Percentiles rank a stretch among this genome's conserved stretches.
These are phyloP conservation scores for Penicillium paradoxum DNA, from an alignment of 495 filamentous ascomycete genomes.

Conservation along the genomic window DNA sequence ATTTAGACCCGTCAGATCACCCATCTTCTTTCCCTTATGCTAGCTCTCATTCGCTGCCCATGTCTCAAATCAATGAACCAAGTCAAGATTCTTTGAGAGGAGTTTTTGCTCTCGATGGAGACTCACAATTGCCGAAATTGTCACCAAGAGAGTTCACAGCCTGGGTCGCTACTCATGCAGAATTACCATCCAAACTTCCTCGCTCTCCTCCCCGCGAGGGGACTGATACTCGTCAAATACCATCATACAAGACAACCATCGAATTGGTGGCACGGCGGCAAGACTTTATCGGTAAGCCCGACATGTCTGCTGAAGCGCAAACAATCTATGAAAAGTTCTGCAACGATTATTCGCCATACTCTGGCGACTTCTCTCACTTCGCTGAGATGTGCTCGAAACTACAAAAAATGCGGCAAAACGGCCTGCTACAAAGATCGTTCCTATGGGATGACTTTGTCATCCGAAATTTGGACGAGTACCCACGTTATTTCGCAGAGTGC, in stretches of 20 bases:
- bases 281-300: slow-evolving; percentile 20
- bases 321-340: slow-evolving; percentile 48
- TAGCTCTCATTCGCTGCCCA: slow-evolving; percentile 13
- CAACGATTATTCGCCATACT: slow-evolving; percentile 52
- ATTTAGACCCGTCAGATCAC: slow-evolving; percentile 9
- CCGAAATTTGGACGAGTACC: slow-evolving; percentile 38
- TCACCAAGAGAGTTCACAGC: slow-evolving; percentile 15
- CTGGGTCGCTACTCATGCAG: slow-evolving; percentile 9
- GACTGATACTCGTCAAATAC: neutral
- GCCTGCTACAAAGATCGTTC: slow-evolving; percentile 40
- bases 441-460: slow-evolving; percentile 69
- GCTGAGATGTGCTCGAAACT: slow-evolving; percentile 51
- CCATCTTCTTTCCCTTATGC: slow-evolving; percentile 16
- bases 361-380: slow-evolving; percentile 51
- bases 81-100: slow-evolving; percentile 4
- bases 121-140: neutral
- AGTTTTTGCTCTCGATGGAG: neutral
- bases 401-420: slow-evolving; percentile 37
- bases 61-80: slow-evolving; percentile 9
- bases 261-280: slow-evolving; percentile 22
- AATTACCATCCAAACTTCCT: slow-evolving; percentile 17
- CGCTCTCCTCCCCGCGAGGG: neutral
- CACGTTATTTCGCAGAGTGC: slow-evolving; percentile 27
- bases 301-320: slow-evolving; percentile 20
- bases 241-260: slow-evolving; percentile 4